Evolutionary conservation across 345 rosid species (phyloP), one percentile per base, ranked within the genome.

Genomic region (Lagerstroemia speciosa): DNA sequence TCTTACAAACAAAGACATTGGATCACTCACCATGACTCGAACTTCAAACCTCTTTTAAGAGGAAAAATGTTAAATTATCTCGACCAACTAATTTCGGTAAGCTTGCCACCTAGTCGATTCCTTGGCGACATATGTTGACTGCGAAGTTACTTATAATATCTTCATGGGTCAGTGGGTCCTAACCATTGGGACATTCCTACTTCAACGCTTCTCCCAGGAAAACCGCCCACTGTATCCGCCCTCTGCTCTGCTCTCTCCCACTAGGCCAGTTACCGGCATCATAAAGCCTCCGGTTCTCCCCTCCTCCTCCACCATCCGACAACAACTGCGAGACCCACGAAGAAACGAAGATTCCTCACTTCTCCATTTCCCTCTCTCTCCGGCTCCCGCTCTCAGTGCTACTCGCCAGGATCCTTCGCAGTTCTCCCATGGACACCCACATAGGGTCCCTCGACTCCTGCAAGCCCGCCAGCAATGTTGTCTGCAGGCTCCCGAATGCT

Each of bases 381-480:
- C 15, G 1, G 1, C 31, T 68, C 71, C 26, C 5, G 2, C 62
- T 29, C 58, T 36, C 38, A 36, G 38, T 19, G 1, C 48, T 64
- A 11, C n/a, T 22, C 40, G 24, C 52, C 69, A 43, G 61, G 55
- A 6, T 20, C 41, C 29, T 0, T 41, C 14, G 0, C 24, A 27
- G 8, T 32, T 24, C 38, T 1, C 14, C 61, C 6, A 86, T 88
- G 94, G 94, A 84, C 74, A 77, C 81, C 17, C 71, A 16, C 48
- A 77, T 86, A 33, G 89, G 89, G 48, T 74, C 91, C 27, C 52
- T 84, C 19, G 85, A 76, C 69, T 24, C 78, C 19, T 76, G 78
- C 71, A 82, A 72, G 55, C 85, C 88, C 1, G 17, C 78, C 8
- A 36, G 55, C 69, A 61, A 19, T 71, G 85, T 83, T 77, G 17